Evolutionary conservation across 23 red algal genomes (phyloP).

Genomic region (Chondrus crispus): DNA sequence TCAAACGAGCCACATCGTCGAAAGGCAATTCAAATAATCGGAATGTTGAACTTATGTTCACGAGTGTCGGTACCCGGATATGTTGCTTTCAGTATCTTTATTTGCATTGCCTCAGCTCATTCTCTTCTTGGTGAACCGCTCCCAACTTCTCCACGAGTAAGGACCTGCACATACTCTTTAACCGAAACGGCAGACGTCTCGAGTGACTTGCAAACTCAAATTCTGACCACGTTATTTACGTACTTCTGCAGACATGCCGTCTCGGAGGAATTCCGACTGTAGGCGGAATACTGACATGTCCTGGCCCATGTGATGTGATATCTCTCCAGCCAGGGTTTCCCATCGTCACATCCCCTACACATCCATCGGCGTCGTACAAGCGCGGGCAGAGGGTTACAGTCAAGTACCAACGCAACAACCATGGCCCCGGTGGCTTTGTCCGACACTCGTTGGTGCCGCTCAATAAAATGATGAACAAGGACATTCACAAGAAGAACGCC

Average conservation of each 20-base stretch:
- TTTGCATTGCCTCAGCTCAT: too few relatives aligned
- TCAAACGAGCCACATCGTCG: too few relatives aligned
- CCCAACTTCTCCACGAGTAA: too few relatives aligned
- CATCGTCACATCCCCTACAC: background rate
- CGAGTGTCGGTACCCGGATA: too few relatives aligned
- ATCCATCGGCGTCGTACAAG: background rate
- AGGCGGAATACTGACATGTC: background rate
- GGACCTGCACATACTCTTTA: too few relatives aligned
- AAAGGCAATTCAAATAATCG: too few relatives aligned
- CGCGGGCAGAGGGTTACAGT: background rate
- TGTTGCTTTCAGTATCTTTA: too few relatives aligned
- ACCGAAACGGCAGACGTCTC: too few relatives aligned
- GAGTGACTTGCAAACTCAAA: too few relatives aligned
- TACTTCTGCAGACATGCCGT: background rate
- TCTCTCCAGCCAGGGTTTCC: background rate
- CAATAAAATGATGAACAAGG: background rate
- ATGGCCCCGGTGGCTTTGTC: constrained; percentile 54
- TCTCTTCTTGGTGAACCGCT: too few relatives aligned
- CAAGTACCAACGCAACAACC: constrained; percentile 45
- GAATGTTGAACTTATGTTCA: too few relatives aligned
- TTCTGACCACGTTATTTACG: too few relatives aligned
- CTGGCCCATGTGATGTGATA: background rate
- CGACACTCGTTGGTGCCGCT: constrained; percentile 44
- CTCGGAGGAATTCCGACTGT: background rate
- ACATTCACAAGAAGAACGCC: constrained; percentile 18